Percentiles rank a stretch among this genome's conserved stretches.
Conservation (phyloP, 176 grass and related monocot species). For the Oryza glaberrima region DNA sequence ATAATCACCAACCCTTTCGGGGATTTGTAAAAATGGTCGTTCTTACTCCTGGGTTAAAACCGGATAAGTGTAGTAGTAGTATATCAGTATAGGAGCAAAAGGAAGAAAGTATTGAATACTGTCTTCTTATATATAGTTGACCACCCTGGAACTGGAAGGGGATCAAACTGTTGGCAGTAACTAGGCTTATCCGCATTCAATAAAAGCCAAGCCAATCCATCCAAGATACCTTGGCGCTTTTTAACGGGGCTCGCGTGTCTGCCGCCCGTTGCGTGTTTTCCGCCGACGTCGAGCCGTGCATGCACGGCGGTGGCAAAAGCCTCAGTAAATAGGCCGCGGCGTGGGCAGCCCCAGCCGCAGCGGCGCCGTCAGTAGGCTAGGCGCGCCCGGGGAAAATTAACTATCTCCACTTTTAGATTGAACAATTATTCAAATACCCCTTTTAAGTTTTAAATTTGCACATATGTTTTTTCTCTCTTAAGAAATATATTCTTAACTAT, state of each 20-base stretch:
- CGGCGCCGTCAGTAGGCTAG: neutral
- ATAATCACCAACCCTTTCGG: neutral
- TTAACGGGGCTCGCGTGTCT: neutral
- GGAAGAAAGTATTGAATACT: neutral
- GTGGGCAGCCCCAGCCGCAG: no score
- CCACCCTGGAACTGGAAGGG: neutral
- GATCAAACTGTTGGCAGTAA: neutral
- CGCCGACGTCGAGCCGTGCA: neutral
- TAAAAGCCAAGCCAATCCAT: neutral
- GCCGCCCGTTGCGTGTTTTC: neutral
- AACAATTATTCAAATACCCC: no score
- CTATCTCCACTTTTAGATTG: no score
- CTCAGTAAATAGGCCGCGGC: neutral
- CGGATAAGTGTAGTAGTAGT: no score
- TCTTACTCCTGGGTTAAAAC: neutral
- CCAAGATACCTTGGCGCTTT: neutral
- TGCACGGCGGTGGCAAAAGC: conserved; percentile 2
- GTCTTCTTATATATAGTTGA: neutral
- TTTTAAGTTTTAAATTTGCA: no score
- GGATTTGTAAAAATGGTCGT: neutral
- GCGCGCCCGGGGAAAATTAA: no score
- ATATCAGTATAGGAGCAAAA: no score
- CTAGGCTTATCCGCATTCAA: conserved; percentile 16
- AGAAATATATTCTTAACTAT: no score
- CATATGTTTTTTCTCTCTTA: no score